A percentile compares a stretch with the other conserved stretches of the same genome.
Conservation (phyloP, 345 rosid species). For the Eucalyptus microcorys region DNA sequence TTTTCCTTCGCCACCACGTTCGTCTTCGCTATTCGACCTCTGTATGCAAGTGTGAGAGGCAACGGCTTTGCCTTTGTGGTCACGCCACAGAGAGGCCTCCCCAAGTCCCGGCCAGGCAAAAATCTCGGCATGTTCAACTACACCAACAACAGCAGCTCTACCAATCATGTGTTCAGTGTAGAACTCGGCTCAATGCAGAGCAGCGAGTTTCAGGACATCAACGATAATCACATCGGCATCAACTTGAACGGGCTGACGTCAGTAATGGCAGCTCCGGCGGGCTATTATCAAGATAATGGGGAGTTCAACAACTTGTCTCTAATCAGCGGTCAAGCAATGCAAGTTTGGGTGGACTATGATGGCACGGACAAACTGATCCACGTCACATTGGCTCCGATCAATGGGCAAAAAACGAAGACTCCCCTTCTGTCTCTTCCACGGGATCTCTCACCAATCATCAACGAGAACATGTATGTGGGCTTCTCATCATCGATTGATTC, state of each 20-base stretch:
- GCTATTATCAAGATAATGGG: constrained; percentile 10
- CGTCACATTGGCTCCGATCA: constrained; percentile 37
- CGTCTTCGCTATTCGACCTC: neutral
- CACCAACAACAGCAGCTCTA: constrained; percentile 13
- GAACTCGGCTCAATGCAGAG: constrained; percentile 35
- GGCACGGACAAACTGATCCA: constrained; percentile 4
- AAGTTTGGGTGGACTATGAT: constrained; percentile 46
- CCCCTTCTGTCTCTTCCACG: constrained; percentile 24
- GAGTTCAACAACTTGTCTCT: constrained; percentile 1
- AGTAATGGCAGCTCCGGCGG: constrained; percentile 10
- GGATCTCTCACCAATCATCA: constrained; percentile 32
- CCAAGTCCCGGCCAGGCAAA: constrained; percentile 20
- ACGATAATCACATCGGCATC: constrained; percentile 48
- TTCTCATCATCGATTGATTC: constrained; percentile 58
- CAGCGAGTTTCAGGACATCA: constrained; percentile 22
- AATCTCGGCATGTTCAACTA: constrained; percentile 38
- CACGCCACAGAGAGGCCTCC: constrained; percentile 33
- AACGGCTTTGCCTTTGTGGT: constrained; percentile 56
- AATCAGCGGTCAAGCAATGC: constrained; percentile 12
- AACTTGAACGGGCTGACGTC: constrained; percentile 38
- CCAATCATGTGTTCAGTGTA: constrained; percentile 35
- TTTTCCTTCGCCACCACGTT: constrained; percentile 43
- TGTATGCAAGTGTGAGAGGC: constrained; percentile 5
- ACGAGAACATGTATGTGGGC: constrained; percentile 43
- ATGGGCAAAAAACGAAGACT: constrained; percentile 13